A percentile compares a stretch with the other conserved stretches of the same genome.
Conservation (phyloP, 306 rosid genomes). For the Mucuna pruriens region DNA sequence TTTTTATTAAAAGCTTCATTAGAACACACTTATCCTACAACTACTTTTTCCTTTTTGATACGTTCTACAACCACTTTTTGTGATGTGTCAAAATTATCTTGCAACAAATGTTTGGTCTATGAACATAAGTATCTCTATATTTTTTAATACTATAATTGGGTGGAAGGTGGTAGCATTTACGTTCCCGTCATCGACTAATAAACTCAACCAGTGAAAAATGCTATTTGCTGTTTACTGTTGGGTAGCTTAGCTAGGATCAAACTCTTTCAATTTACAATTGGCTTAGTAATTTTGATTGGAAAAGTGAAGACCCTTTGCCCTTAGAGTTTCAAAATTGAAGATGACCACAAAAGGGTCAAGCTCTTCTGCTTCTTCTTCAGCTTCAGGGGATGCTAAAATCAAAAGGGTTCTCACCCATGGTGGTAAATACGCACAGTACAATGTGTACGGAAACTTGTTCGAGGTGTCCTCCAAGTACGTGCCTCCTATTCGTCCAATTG, state of each 20-base stretch:
- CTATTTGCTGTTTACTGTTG: background rate
- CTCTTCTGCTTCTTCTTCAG: constrained; percentile 56
- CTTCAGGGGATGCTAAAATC: constrained; percentile 72
- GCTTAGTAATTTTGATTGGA: constrained; percentile 23
- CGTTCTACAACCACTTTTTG: constrained; percentile 28
- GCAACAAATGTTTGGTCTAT: constrained; percentile 29
- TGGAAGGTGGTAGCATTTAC: background rate
- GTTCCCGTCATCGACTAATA: constrained; percentile 16
- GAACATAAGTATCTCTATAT: constrained; percentile 29
- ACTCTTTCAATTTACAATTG: background rate
- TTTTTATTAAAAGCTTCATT: constrained; percentile 29
- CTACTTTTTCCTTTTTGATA: constrained; percentile 29
- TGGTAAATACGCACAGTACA: constrained; percentile 88
- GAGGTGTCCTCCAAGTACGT: constrained; percentile 93
- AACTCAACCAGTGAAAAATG: constrained; percentile 18
- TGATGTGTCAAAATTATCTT: constrained; percentile 35
- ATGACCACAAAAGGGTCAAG: constrained; percentile 89
- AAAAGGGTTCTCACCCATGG: constrained; percentile 90
- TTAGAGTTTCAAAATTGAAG: constrained; percentile 26
- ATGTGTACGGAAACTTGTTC: constrained; percentile 91
- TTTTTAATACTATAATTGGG: constrained; percentile 2
- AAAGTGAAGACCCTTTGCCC: constrained; percentile 38
- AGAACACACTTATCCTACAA: constrained; percentile 33
- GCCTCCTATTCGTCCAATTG: constrained; percentile 95
- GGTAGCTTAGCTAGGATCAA: background rate